Evolutionary conservation across 2,329 filamentous ascomycete genomes (phyloP), one percentile per base, ranked within the genome.

Genomic region (Cladophialophora psammophila): DNA sequence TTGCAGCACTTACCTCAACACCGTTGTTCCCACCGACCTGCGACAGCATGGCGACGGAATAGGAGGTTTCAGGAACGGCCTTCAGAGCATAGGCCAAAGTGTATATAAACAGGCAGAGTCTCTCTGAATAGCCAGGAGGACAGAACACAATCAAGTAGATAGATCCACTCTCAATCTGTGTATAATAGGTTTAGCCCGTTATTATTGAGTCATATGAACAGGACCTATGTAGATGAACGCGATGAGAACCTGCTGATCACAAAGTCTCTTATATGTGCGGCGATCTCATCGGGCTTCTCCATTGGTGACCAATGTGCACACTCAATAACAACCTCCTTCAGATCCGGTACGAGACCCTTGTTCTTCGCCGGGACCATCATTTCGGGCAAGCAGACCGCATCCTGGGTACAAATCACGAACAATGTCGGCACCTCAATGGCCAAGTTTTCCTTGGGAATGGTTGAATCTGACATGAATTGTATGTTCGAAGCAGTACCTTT

Each of bases 201-300:
- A n/a, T n/a, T n/a, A n/a, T n/a, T n/a, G n/a, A n/a, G n/a, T n/a
- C n/a, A n/a, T n/a, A n/a, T n/a, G n/a, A n/a, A n/a, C n/a, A n/a
- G n/a, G n/a, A n/a, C n/a, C n/a, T n/a, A n/a, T n/a, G n/a, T n/a
- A n/a, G n/a, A n/a, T n/a, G n/a, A n/a, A n/a, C n/a, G n/a, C 38
- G 57, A 50, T 13, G 48, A 13, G 48, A 60, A 60, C 15, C 38
- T 26, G 18, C 48, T 20, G 36, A 20, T 54, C 45, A 63, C 48
- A 63, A 63, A 63, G 34, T 32, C 50, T n/a, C 60, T 52, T 3
- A 63, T 55, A 42, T 55, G 35, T 4, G 15, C 35, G n/a, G 60
- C 60, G 12, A 63, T 31, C 31, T 63, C 60, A 18, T 63, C 26
- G 3, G 60, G 60, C 60, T 55, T 63, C 36, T 63, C 60, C 60